Evolutionary conservation across 768 basidiomycete species (phyloP), one percentile per base, ranked within the genome.

Genomic region (Butyriboletus loyo): DNA sequence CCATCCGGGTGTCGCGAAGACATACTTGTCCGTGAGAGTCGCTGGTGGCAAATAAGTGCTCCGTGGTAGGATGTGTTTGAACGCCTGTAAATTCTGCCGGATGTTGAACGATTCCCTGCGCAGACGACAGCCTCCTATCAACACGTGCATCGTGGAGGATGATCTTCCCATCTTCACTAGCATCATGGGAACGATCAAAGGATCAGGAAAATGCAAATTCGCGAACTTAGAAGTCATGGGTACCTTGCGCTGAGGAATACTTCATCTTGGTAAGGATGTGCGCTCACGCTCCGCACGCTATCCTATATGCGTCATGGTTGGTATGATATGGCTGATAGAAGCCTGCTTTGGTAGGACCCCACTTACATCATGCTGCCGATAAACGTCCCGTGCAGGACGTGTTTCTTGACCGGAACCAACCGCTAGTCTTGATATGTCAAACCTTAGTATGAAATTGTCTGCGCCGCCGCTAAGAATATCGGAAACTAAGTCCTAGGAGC

Each of bases 1-100:
- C 80, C 85, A 89, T 89, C 13, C 89, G 75, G 15, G 72, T 70
- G 66, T 92, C 89, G 15, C 86, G 80, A 51, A 92, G 78, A 57
- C 77, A 82, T 4, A 89, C 83, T 22, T 69, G 67, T 5, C 89
- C 87, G 15, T 61, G 67, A 11, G 63, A 71, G 55, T 89, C 85
- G 50, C 83, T 80, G 4, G 84, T 86, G 6, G 77, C 78, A 56
- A 92, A 90, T 43, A 89, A 63, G 57, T 89, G 75, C 34, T 85
- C 81, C 74, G 85, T 81, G 28, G 55, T 62, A 13, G 89, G 89
- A 62, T 92, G 87, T 48, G 78, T 84, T 57, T 83, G 77, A 6
- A 85, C 79, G 36, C 81, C 79, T 0, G 85, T 85, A 48, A 86
- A 80, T 60, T 87, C 85, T 40, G 75, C 58, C 13, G 63, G 58